Evolutionary conservation across 805 yeast species (phyloP).

Genomic region (Peterozyma toletana): DNA sequence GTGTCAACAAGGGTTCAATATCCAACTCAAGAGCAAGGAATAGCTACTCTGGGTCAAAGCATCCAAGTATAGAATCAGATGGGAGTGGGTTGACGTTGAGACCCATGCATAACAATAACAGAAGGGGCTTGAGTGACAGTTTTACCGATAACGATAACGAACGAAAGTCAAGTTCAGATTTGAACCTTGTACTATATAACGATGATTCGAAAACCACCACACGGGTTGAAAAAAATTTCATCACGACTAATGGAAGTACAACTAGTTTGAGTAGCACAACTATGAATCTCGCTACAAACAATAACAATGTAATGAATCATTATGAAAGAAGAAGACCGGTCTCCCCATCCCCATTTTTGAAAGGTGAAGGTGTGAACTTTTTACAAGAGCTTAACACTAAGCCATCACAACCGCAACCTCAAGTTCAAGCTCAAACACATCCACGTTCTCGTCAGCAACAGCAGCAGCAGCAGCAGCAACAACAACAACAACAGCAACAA

Average conservation of each 20-base stretch:
- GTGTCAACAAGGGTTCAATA: slow-evolving; percentile 4
- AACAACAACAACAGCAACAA: neutral
- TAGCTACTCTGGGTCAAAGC: neutral
- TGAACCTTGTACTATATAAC: no score
- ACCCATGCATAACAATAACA: slow-evolving; percentile 21
- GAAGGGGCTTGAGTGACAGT: no score
- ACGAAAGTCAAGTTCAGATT: no score
- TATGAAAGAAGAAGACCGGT: slow-evolving; percentile 7
- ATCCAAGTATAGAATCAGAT: neutral
- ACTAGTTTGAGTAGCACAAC: no score
- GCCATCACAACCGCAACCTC: neutral
- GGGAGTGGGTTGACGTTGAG: slow-evolving; percentile 16
- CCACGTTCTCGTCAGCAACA: neutral
- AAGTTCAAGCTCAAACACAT: slow-evolving; percentile 4
- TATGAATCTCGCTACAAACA: slow-evolving; percentile 3
- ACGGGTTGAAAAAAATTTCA: no score
- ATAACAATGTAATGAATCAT: slow-evolving; percentile 13
- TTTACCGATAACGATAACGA: no score
- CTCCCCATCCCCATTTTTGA: slow-evolving; percentile 4
- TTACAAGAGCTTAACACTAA: neutral
- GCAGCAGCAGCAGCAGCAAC: neutral
- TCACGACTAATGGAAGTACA: no score
- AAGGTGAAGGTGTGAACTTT: slow-evolving; percentile 3
- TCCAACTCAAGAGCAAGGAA: slow-evolving; percentile 1
- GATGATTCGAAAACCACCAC: no score